Evolutionary conservation across 148 eudicot species (phyloP).

Genomic region (Vaccinium darrowii): DNA sequence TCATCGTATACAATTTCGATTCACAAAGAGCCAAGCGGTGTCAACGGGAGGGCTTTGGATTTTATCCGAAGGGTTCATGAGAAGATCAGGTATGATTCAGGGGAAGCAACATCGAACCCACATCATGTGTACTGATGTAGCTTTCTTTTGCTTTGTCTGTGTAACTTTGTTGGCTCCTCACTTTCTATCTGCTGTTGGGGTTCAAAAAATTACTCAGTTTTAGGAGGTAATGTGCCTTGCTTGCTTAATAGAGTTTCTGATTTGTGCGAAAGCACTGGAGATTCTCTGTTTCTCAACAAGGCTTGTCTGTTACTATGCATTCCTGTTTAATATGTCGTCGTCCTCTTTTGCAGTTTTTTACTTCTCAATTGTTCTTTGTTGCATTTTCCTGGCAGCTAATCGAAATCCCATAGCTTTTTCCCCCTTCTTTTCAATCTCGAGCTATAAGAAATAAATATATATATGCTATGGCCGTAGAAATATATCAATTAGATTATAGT

Average conservation of each 20-base stretch:
- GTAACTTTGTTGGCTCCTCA: background rate
- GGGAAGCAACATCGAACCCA: conserved; percentile 9
- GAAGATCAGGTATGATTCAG: conserved; percentile 18
- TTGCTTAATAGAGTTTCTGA: background rate
- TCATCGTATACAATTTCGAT: background rate
- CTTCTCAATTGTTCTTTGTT: background rate
- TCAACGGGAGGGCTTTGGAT: conserved; percentile 22
- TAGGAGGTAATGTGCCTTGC: background rate
- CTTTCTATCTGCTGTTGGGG: background rate
- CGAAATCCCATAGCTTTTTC: background rate
- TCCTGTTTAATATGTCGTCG: background rate
- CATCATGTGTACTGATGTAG: conserved; percentile 18
- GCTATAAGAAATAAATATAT: no score
- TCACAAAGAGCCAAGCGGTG: conserved; percentile 13
- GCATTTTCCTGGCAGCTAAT: background rate
- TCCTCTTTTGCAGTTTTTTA: background rate
- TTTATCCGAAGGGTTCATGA: conserved; percentile 30
- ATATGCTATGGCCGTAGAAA: background rate
- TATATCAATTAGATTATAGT: no score
- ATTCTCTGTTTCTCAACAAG: conserved; percentile 3
- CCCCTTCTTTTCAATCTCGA: background rate
- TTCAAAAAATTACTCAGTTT: background rate
- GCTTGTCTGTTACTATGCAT: background rate
- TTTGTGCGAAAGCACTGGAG: conserved; percentile 1
- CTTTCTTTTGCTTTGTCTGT: background rate